A percentile compares a stretch with the other conserved stretches of the same genome.
phyloP scores from a whole-genome alignment of 1,284 basidiomycete species.

The Fomitopsis betulina region DNA sequence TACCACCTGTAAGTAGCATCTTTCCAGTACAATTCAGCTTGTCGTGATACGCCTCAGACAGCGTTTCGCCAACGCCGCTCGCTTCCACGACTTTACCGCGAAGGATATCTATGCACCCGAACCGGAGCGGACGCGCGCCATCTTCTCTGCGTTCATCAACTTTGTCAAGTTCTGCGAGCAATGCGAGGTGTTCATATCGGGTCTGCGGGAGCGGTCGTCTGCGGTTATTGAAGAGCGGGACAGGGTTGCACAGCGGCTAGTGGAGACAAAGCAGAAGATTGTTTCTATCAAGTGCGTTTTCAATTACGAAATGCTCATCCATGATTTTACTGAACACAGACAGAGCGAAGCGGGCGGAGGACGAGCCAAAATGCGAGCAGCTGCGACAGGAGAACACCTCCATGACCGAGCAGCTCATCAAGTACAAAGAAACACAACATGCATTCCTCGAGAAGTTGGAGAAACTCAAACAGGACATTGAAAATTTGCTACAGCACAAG shows the following conservation, averaged over 20 bases:
- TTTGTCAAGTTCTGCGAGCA: slow-evolving; percentile 87
- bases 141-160: slow-evolving; percentile 88
- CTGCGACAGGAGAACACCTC: slow-evolving; percentile 57
- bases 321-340: neutral
- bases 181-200: slow-evolving; percentile 53
- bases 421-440: slow-evolving; percentile 63
- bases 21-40: neutral
- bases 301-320: neutral
- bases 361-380: slow-evolving; percentile 65
- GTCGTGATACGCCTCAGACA: slow-evolving; percentile 34
- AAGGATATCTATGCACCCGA: slow-evolving; percentile 74
- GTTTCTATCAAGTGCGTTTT: slow-evolving; percentile 51
- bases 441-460: slow-evolving; percentile 57
- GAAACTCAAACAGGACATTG: slow-evolving; percentile 64
- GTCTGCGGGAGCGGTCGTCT: slow-evolving; percentile 57
- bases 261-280: slow-evolving; percentile 50
- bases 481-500: slow-evolving; percentile 51
- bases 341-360: slow-evolving; percentile 65
- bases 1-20: slow-evolving; percentile 23
- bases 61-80: slow-evolving; percentile 68
- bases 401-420: slow-evolving; percentile 59
- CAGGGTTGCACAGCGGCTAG: slow-evolving; percentile 45
- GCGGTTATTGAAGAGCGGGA: slow-evolving; percentile 53
- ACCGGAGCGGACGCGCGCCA: slow-evolving; percentile 60
- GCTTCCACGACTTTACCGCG: slow-evolving; percentile 72